Evolutionary conservation across 2,329 filamentous ascomycete genomes (phyloP).

Genomic region (Fusarium sp.): DNA sequence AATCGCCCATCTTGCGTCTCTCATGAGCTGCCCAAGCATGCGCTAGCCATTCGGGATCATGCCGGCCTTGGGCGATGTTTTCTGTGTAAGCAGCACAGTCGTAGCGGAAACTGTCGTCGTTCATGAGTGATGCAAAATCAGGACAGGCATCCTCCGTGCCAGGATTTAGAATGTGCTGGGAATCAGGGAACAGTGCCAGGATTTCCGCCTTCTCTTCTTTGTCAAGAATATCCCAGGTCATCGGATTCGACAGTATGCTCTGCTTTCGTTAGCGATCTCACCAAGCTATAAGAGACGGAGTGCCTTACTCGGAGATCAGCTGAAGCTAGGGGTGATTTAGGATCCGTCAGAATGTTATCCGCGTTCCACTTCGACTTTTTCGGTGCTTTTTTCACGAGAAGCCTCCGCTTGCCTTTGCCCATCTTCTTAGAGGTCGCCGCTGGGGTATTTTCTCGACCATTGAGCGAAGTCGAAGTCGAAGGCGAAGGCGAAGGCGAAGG

Average conservation of each 20-base stretch:
- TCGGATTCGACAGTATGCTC: constrained; percentile 50
- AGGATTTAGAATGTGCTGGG: constrained; percentile 49
- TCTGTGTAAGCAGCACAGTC: constrained; percentile 58
- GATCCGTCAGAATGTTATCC: constrained; percentile 48
- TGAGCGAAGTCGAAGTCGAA: constrained; percentile 17
- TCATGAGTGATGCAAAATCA: constrained; percentile 54
- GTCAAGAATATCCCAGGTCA: constrained; percentile 51
- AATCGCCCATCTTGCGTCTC: constrained; percentile 58
- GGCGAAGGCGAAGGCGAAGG: too few species aligned
- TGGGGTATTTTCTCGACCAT: background rate
- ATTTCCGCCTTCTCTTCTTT: constrained; percentile 49
- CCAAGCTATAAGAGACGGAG: background rate
- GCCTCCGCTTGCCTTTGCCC: constrained; percentile 38
- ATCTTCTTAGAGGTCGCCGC: background rate
- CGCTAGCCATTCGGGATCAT: constrained; percentile 63
- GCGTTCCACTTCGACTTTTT: constrained; percentile 50
- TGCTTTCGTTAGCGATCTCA: constrained; percentile 24
- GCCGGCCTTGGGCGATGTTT: constrained; percentile 57
- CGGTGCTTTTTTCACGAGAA: constrained; percentile 33
- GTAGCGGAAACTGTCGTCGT: constrained; percentile 58
- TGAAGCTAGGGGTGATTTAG: constrained; percentile 51
- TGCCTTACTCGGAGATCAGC: constrained; percentile 49
- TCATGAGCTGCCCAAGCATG: constrained; percentile 62
- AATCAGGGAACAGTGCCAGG: constrained; percentile 51
- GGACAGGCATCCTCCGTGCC: constrained; percentile 51